These are phyloP conservation scores for Colletotrichum scovillei DNA, from an alignment of 2,329 filamentous ascomycete genomes.

Conservation along the genomic window DNA sequence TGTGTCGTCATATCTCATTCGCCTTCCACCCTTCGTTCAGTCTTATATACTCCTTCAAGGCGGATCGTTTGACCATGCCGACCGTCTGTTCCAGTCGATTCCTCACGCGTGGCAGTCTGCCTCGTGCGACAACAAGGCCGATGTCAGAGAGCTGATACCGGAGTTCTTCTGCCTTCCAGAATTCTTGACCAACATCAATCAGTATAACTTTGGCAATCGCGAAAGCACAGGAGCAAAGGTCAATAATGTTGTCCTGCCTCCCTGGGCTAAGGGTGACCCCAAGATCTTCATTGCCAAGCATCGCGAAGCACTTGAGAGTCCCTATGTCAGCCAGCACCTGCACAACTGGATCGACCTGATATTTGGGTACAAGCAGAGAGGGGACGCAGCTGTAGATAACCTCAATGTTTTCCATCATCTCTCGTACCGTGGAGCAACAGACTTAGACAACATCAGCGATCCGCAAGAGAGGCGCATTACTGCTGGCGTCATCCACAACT, in stretches of 20 bases:
- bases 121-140: slow-evolving; percentile 89
- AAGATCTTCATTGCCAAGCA: slow-evolving; percentile 96
- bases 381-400: slow-evolving; percentile 89
- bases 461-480: slow-evolving; percentile 87
- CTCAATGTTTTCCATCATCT: slow-evolving; percentile 97
- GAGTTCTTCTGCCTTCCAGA: slow-evolving; percentile 98
- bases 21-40: slow-evolving; percentile 94
- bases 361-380: slow-evolving; percentile 93
- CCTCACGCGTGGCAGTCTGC: slow-evolving; percentile 92
- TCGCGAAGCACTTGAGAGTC: slow-evolving; percentile 93
- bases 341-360: slow-evolving; percentile 97
- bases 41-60: slow-evolving; percentile 95
- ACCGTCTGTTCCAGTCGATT: slow-evolving; percentile 94
- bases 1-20: slow-evolving; percentile 94
- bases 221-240: slow-evolving; percentile 85
- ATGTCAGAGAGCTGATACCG: slow-evolving; percentile 93
- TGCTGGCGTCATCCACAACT: slow-evolving; percentile 98
- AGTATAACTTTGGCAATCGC: slow-evolving; percentile 90
- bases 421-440: slow-evolving; percentile 93
- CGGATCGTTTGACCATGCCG: slow-evolving; percentile 95
- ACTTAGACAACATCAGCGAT: slow-evolving; percentile 91
- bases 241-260: slow-evolving; percentile 88
- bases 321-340: slow-evolving; percentile 88
- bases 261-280: slow-evolving; percentile 96
- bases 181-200: slow-evolving; percentile 93